phyloP scores from a whole-genome alignment of 2,329 filamentous ascomycete genomes.

The Xylaria sp. region DNA sequence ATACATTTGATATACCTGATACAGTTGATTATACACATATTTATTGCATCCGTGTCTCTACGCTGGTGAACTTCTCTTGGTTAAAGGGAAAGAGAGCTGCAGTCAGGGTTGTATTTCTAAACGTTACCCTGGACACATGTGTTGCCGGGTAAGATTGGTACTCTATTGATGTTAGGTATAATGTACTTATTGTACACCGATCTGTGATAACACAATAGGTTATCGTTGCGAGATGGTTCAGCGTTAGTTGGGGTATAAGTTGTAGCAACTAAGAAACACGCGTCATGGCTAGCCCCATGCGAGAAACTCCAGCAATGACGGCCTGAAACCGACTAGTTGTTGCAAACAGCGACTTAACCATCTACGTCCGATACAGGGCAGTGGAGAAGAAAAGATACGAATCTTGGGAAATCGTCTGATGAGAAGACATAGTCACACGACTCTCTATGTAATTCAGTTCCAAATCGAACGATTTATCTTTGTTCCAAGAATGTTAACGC shows the following conservation, averaged over 20 bases:
- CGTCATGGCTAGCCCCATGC: too few species aligned
- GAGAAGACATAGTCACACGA: background rate
- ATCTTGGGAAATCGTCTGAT: too few species aligned
- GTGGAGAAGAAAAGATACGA: background rate
- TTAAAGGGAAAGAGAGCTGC: background rate
- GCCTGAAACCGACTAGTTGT: background rate
- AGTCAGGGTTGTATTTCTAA: too few species aligned
- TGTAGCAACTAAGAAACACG: too few species aligned
- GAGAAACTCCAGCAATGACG: background rate
- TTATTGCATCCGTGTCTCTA: background rate
- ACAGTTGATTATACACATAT: background rate
- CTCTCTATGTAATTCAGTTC: too few species aligned
- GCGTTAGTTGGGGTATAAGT: background rate
- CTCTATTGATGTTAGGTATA: too few species aligned
- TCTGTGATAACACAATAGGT: too few species aligned
- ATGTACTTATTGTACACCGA: too few species aligned
- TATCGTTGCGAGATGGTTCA: too few species aligned
- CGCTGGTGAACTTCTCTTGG: too few species aligned
- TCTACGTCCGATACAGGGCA: background rate
- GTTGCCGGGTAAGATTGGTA: too few species aligned
- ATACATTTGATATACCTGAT: slow-evolving; percentile 13
- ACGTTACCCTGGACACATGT: too few species aligned
- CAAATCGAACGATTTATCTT: background rate
- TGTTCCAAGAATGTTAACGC: background rate
- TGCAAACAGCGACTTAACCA: background rate